Evolutionary conservation across 371 early-diverging fungal species (phyloP).

Genomic region (Rhizopus stolonifer): DNA sequence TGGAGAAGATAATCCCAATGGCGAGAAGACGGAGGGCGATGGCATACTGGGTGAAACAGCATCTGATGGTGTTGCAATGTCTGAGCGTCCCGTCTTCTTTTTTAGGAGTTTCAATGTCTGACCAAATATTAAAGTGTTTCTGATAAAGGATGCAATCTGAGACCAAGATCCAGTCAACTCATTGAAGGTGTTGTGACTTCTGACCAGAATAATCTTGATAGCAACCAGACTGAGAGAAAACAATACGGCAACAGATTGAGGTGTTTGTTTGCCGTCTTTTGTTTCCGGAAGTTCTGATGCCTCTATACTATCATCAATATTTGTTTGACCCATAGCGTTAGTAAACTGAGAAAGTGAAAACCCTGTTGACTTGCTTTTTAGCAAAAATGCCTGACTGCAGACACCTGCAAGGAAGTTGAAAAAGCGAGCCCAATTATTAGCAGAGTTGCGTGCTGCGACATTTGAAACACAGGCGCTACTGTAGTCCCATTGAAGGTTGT

Average conservation of each 20-base stretch:
- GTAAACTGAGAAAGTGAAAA: constrained; percentile 40
- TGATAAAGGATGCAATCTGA: constrained; percentile 39
- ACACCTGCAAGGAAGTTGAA: constrained; percentile 34
- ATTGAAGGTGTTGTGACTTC: constrained; percentile 45
- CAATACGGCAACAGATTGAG: constrained; percentile 26
- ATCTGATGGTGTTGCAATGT: background rate
- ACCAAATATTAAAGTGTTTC: constrained; percentile 39
- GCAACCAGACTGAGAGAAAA: constrained; percentile 54
- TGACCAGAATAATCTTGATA: constrained; percentile 56
- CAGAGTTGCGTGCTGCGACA: constrained; percentile 31
- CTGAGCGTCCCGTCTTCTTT: constrained; percentile 17
- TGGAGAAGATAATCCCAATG: constrained; percentile 9
- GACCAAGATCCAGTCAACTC: constrained; percentile 46
- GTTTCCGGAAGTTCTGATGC: constrained; percentile 26
- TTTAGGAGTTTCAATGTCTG: constrained; percentile 23
- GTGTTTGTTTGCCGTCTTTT: constrained; percentile 37
- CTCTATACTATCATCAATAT: constrained; percentile 11
- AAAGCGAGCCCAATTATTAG: constrained; percentile 45
- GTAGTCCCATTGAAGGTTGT: constrained; percentile 34
- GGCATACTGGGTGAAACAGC: background rate
- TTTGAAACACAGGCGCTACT: constrained; percentile 19
- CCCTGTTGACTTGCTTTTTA: constrained; percentile 38
- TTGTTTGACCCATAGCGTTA: constrained; percentile 18
- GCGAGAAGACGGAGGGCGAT: constrained; percentile 16
- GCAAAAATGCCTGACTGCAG: constrained; percentile 37